A percentile compares a stretch with the other conserved stretches of the same genome.
phyloP scores from a whole-genome alignment of 2,329 filamentous ascomycete genomes.

The Knufia petricola region DNA sequence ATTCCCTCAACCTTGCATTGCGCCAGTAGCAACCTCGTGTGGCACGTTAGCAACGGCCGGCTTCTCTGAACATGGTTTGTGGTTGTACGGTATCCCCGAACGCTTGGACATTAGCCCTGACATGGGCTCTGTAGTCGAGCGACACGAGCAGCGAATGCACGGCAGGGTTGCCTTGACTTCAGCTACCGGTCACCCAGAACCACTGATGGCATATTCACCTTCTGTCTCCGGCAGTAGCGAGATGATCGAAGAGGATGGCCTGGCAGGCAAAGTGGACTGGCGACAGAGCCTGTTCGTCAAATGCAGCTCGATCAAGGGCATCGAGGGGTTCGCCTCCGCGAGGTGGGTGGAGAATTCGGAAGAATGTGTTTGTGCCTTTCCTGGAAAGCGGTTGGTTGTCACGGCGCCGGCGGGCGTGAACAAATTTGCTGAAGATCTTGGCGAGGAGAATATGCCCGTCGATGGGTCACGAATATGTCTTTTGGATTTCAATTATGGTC shows the following conservation, averaged over 20 bases:
- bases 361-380: constrained; percentile 33
- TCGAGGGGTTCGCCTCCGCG: constrained; percentile 57
- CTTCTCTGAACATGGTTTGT: constrained; percentile 62
- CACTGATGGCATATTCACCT: constrained; percentile 24
- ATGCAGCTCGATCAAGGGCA: constrained; percentile 55
- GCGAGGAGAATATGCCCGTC: constrained; percentile 66
- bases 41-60: constrained; percentile 66
- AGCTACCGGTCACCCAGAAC: constrained; percentile 21
- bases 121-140: constrained; percentile 23
- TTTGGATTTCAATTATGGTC: constrained; percentile 61
- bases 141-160: constrained; percentile 19
- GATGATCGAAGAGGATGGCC: constrained; percentile 26
- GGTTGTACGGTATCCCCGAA: constrained; percentile 70
- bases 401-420: constrained; percentile 61
- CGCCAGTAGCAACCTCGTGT: constrained; percentile 58
- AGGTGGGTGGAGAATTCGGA: constrained; percentile 58
- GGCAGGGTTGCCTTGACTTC: constrained; percentile 16
- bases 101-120: constrained; percentile 50
- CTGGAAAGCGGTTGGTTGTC: constrained; percentile 48
- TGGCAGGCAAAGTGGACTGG: constrained; percentile 44
- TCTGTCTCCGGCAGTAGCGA: constrained; percentile 22
- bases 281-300: constrained; percentile 60
- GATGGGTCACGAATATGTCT: constrained; percentile 66
- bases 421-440: constrained; percentile 44
- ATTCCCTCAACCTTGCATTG: constrained; percentile 57